Percentiles rank a stretch among this genome's conserved stretches.
phyloP scores from a whole-genome alignment of 371 early-diverging fungal genomes.

The Syncephalis plumigaleata region DNA sequence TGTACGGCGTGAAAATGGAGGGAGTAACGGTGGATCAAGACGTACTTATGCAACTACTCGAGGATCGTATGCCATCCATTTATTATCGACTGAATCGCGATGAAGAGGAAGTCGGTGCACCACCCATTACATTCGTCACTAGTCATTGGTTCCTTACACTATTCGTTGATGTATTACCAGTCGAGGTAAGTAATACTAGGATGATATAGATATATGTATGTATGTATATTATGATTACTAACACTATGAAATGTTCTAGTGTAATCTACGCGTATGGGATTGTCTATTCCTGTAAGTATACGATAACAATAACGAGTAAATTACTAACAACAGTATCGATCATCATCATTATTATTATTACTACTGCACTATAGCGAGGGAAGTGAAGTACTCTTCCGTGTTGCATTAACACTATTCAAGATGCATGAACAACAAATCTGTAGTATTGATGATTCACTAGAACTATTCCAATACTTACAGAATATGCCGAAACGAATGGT shows the following conservation, averaged over 20 bases:
- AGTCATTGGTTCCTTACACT: conserved; percentile 73
- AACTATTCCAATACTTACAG: conserved; percentile 40
- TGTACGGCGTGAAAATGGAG: conserved; percentile 63
- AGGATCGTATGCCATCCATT: conserved; percentile 32
- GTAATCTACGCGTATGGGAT: conserved; percentile 72
- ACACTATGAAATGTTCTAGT: conserved; percentile 15
- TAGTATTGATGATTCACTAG: conserved; percentile 37
- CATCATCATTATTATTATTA: background rate
- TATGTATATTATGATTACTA: conserved; percentile 1
- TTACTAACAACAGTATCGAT: background rate
- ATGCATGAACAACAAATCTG: conserved; percentile 46
- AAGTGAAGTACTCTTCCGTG: conserved; percentile 55
- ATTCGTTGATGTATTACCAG: conserved; percentile 60
- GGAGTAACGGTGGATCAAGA: conserved; percentile 60
- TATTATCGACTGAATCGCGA: conserved; percentile 30
- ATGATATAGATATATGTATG: background rate
- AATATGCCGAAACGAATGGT: conserved; percentile 44
- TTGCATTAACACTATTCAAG: conserved; percentile 59
- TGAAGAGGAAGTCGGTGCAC: conserved; percentile 29
- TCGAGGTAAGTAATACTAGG: conserved; percentile 26
- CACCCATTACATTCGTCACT: conserved; percentile 53
- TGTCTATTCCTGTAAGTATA: conserved; percentile 56
- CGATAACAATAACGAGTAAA: background rate
- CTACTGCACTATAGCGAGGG: conserved; percentile 64
- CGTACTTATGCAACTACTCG: conserved; percentile 41